These are phyloP conservation scores for Geranomyces variabilis DNA, from an alignment of 192 early-diverging fungal species.

Conservation along the genomic window DNA sequence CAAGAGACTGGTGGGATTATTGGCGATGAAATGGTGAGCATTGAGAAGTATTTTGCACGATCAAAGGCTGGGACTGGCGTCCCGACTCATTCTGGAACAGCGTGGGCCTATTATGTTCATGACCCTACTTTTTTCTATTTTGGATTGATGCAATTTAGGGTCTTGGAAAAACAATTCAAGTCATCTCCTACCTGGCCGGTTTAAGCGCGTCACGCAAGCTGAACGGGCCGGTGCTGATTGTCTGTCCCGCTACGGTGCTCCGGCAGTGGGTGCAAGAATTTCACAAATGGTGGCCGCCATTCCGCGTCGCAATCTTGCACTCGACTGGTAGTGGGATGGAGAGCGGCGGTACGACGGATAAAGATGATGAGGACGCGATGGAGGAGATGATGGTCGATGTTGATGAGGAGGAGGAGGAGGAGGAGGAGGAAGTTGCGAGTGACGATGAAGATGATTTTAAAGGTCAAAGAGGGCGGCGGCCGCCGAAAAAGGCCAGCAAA, in stretches of 20 bases:
- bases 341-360: background rate
- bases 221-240: conserved; percentile 64
- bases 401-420: conserved; percentile 34
- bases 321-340: conserved; percentile 78
- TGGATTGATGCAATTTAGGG: no score
- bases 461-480: conserved; percentile 15
- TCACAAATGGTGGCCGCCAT: conserved; percentile 72
- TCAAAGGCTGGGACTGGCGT: no score
- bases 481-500: background rate
- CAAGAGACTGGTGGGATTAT: conserved; percentile 90
- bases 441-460: conserved; percentile 28
- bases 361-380: conserved; percentile 29
- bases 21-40: conserved; percentile 96
- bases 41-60: no score
- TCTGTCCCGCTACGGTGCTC: conserved; percentile 63
- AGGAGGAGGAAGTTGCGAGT: conserved; percentile 43
- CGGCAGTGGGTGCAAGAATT: conserved; percentile 65
- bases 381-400: conserved; percentile 33
- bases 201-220: conserved; percentile 74
- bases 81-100: no score
- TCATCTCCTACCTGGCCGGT: conserved; percentile 80
- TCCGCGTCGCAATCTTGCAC: conserved; percentile 90
- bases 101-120: no score
- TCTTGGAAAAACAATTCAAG: conserved; percentile 92
- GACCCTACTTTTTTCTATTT: no score